Evolutionary conservation across 208 protist species (phyloP).

Genomic region (Wallacemonas sp.): DNA sequence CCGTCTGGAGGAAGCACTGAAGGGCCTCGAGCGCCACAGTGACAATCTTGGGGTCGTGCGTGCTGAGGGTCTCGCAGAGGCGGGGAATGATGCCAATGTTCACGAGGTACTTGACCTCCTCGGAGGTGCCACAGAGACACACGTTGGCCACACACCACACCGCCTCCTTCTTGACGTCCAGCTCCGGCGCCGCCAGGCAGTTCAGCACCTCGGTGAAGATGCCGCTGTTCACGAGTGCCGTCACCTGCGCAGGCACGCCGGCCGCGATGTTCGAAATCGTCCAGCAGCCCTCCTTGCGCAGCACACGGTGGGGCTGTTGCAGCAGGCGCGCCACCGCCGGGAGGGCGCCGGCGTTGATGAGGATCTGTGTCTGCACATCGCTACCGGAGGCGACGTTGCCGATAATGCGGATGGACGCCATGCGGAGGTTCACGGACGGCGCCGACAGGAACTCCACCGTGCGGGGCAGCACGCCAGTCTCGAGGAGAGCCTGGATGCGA

Average conservation of each 20-base stretch:
- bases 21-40: constrained; percentile 96
- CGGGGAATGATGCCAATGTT: constrained; percentile 86
- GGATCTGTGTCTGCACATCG: constrained; percentile 95
- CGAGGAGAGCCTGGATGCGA: constrained; percentile 95
- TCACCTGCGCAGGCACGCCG: constrained; percentile 94
- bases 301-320: constrained; percentile 73
- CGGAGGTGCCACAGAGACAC: constrained; percentile 85
- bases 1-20: constrained; percentile 94
- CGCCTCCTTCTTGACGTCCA: constrained; percentile 98
- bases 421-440: constrained; percentile 71
- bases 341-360: constrained; percentile 95
- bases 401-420: constrained; percentile 96
- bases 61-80: constrained; percentile 93
- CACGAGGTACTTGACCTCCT: constrained; percentile 94
- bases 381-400: constrained; percentile 99
- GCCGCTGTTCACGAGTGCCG: constrained; percentile 87
- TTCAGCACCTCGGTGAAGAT: constrained; percentile 94
- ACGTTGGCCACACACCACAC: constrained; percentile 98
- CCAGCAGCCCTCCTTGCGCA: constrained; percentile 99
- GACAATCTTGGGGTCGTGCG: constrained; percentile 92
- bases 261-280: constrained; percentile 99
- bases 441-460: constrained; percentile 95
- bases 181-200: constrained; percentile 84
- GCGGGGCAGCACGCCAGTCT: constrained; percentile 83
- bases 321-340: constrained; percentile 81